These are phyloP conservation scores for Fusarium miscanthi DNA, from an alignment of 2,329 filamentous ascomycete genomes.

Conservation along the genomic window DNA sequence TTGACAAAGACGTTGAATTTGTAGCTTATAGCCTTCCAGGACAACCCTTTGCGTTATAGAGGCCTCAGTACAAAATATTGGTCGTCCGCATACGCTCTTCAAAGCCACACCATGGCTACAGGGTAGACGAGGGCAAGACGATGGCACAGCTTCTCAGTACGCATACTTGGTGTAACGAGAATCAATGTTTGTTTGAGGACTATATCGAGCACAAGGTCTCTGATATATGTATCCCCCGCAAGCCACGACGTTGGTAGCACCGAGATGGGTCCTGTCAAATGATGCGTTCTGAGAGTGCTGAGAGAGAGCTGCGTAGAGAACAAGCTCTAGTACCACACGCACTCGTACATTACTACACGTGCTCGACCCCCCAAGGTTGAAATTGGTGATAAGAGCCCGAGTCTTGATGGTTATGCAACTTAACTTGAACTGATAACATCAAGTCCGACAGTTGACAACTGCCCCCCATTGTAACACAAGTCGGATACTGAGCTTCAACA, in stretches of 20 bases:
- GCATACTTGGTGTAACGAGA: neutral
- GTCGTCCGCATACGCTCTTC: neutral
- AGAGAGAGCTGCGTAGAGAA: constrained; percentile 3
- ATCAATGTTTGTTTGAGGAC: neutral
- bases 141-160: neutral
- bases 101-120: neutral
- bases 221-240: neutral
- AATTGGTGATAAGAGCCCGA: neutral
- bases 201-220: neutral
- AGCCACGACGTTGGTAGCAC: neutral
- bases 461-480: neutral
- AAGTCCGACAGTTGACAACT: too few species aligned
- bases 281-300: constrained; percentile 9
- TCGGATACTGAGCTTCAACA: neutral
- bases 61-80: neutral
- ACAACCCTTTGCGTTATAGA: neutral
- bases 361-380: neutral
- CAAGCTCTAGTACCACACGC: neutral
- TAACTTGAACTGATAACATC: neutral
- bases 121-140: neutral
- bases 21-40: neutral
- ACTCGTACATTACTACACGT: neutral
- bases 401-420: neutral
- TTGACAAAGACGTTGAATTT: neutral
- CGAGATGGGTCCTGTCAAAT: constrained; percentile 18